A percentile compares a stretch with the other conserved stretches of the same genome.
phyloP scores from a whole-genome alignment of 169 alveolate species.

The Cryptosporidium sp. region DNA sequence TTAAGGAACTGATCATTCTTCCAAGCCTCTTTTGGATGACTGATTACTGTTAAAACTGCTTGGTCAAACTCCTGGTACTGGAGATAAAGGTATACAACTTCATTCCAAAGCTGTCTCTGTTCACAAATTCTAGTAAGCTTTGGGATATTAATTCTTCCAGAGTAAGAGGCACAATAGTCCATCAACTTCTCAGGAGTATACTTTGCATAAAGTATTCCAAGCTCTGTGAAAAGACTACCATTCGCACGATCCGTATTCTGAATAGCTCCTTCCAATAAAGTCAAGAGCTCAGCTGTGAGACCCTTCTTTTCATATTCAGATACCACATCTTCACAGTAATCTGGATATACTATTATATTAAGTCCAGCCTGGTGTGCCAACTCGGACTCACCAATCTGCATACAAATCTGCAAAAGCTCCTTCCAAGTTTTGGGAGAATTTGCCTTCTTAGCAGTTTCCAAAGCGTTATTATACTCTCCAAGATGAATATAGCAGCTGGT shows the following conservation, averaged over 20 bases:
- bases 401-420: conserved; percentile 64
- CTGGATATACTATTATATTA: conserved; percentile 97
- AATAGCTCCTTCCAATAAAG: conserved; percentile 87
- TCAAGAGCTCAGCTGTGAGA: conserved; percentile 89
- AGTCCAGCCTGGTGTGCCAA: conserved; percentile 95
- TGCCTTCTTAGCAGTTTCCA: conserved; percentile 99
- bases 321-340: conserved; percentile 95
- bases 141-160: conserved; percentile 90
- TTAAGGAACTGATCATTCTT: conserved; percentile 92
- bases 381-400: conserved; percentile 87
- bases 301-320: conserved; percentile 93
- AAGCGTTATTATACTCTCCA: conserved; percentile 94
- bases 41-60: conserved; percentile 96
- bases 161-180: conserved; percentile 93
- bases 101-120: conserved; percentile 91
- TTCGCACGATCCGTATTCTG: conserved; percentile 89
- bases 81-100: conserved; percentile 96
- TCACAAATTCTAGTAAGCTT: conserved; percentile 94
- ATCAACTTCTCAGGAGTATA: conserved; percentile 96
- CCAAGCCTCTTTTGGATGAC: conserved; percentile 97
- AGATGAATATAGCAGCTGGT: conserved; percentile 95
- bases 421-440: conserved; percentile 96
- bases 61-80: conserved; percentile 96
- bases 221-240: conserved; percentile 96
- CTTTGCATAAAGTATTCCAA: conserved; percentile 98